These are phyloP conservation scores for Ogataea populi-albae DNA, from an alignment of 805 yeast genomes.

Conservation along the genomic window DNA sequence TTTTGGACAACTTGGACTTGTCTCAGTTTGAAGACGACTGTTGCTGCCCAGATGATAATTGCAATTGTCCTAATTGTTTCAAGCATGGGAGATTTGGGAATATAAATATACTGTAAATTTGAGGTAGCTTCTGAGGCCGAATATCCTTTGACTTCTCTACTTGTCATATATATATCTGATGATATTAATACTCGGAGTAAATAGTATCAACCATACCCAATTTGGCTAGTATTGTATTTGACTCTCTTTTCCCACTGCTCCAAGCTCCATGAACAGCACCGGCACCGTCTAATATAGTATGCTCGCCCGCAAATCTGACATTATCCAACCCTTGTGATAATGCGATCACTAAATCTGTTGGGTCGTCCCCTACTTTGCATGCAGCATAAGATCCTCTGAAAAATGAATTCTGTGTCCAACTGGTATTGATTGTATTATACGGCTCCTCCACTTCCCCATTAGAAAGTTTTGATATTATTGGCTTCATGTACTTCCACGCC, in stretches of 20 bases:
- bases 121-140: too few species aligned
- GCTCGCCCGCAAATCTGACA: constrained; percentile 88
- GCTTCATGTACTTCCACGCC: constrained; percentile 59
- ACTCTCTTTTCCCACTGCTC: constrained; percentile 52
- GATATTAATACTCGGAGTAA: constrained; percentile 33
- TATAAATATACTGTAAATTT: constrained; percentile 7
- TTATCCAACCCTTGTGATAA: constrained; percentile 55
- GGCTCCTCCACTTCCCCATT: constrained; percentile 29
- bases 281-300: constrained; percentile 79
- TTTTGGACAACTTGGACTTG: constrained; percentile 21
- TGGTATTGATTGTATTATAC: constrained; percentile 45
- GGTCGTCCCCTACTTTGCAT: constrained; percentile 64
- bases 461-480: constrained; percentile 38
- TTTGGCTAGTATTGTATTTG: constrained; percentile 21
- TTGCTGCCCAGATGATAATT: constrained; percentile 31
- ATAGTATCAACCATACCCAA: constrained; percentile 32
- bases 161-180: too few species aligned
- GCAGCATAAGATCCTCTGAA: constrained; percentile 83
- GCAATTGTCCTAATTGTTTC: constrained; percentile 32
- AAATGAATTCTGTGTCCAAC: constrained; percentile 81
- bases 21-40: constrained; percentile 28
- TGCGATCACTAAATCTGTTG: constrained; percentile 59
- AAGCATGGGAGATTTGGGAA: constrained; percentile 30
- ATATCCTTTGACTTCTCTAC: too few species aligned
- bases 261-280: constrained; percentile 95